Base-by-base conservation (phyloP, 345 rosid genomes). In the Lumnitzera littorea region DNA sequence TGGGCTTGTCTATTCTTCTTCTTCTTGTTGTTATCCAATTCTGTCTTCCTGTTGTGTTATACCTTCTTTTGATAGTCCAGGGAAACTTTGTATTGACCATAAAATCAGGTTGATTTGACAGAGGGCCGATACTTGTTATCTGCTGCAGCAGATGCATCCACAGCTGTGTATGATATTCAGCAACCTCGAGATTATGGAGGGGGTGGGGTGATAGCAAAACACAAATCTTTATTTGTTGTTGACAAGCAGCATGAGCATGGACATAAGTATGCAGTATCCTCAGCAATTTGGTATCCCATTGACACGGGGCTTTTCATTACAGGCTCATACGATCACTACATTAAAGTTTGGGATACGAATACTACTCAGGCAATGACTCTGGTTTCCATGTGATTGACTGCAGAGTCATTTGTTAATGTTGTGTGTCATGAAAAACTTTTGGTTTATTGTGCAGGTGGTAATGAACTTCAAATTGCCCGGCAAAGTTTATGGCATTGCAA, bases 261-360 rank as follows among this genome's bases (percentile, higher is more conserved):
- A 4, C 99, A 94, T 75, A 82, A 81, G 63, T 84, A 59, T 69
- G 84, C 97, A 14, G 63, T 94, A 41, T 82, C 97, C 52, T 81
- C 91, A 14, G 99, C 97, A 53, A 70, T 83, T 14, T 94, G 99
- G 97, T 94, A 94, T 78, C 91, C 97, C 48, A 68, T 94, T 11
- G 99, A 94, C 84, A 94, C 97, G 0, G 97, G 99, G 62, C 83
- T 94, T 5, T 94, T 90, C 62, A 29, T 94, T 41, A 88, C 99
- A 0, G 97, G 91, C 61, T 94, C 99, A 0, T 90, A 67, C 68
- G 96, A 90, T 74, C 88, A 84, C 62, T 77, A 66, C 51, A 64
- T 94, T 1, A 94, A 94, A 79, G 86, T 94, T 55, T 94, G 99
- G 97, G 99, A 90, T 70, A 86, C 99, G 29, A 94, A 94, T 68